Evolutionary conservation across 2,329 filamentous ascomycete genomes (phyloP), one percentile per base, ranked within the genome.

Genomic region (Cordyceps cicadae): DNA sequence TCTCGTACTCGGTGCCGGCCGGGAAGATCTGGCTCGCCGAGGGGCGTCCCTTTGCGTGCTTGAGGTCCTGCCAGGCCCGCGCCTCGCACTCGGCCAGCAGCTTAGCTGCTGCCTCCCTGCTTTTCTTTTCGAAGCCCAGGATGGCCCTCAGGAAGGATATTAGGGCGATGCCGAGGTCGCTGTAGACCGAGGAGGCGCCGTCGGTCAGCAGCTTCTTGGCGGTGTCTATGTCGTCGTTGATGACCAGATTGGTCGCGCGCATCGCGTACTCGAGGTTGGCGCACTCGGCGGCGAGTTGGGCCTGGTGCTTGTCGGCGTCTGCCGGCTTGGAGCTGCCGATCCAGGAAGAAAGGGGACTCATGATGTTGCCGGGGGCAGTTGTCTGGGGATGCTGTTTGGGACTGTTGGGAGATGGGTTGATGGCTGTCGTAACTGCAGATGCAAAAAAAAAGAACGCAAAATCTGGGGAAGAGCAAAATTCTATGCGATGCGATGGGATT

Each of bases 221-320:
- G 45, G 84, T 86, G 41, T 91, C 89, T 63, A 97, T 87, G 74
- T 97, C 91, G 74, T 96, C 92, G 70, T 94, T 88, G 80, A 96
- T 88, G 67, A 96, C 90, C 61, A 89, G 77, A 9, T 82, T 80
- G 5, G 87, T 85, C 45, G 89, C 88, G 71, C 70, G 72, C 76
- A 87, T 81, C 64, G 84, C 86, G 66, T 83, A 79, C 65, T 80
- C 75, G 65, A 89, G 79, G 67, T 86, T 77, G 48, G 75, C 74
- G 63, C 80, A 75, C 68, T 85, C 81, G 60, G 76, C 72, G 29
- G 74, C 75, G 43, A 70, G 64, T 24, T 70, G 69, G 8, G 66
- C 68, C 68, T 65, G 69, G 73, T 43, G 70, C 37, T 59, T 49
- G 66, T 29, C 64, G 60, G 70, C 66, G 64, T 71, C 73, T 26